A percentile compares a stretch with the other conserved stretches of the same genome.
Conservation (phyloP, 2,329 filamentous ascomycete genomes). For the Pestalotiopsis sp. region DNA sequence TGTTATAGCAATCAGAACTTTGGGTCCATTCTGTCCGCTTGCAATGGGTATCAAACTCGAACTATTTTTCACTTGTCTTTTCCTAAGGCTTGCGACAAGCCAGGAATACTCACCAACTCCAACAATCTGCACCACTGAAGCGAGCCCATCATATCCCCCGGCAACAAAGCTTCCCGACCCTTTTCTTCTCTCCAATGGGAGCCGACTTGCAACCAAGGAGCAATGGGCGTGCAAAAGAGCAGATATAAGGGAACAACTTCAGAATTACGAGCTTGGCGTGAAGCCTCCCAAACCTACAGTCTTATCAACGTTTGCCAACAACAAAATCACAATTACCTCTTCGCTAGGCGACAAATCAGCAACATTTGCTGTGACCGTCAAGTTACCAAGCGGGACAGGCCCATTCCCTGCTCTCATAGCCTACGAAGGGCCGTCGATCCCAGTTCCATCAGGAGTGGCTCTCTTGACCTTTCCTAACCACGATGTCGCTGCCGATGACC, state of each 20-base stretch:
- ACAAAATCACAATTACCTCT: constrained; percentile 37
- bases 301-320: constrained; percentile 34
- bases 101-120: background rate
- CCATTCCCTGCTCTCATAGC: constrained; percentile 52
- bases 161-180: constrained; percentile 35
- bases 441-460: constrained; percentile 46
- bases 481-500: constrained; percentile 46
- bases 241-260: constrained; percentile 39
- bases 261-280: constrained; percentile 41
- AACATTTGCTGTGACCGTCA: constrained; percentile 33
- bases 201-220: constrained; percentile 37
- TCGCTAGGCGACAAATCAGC: constrained; percentile 35
- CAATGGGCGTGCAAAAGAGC: constrained; percentile 43
- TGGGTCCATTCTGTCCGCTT: background rate
- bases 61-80: background rate
- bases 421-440: constrained; percentile 45
- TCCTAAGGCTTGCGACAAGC: background rate
- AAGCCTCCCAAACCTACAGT: constrained; percentile 37
- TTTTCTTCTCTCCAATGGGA: constrained; percentile 41
- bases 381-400: constrained; percentile 32
- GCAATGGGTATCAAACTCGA: background rate
- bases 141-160: background rate
- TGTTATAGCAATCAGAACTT: background rate
- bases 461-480: constrained; percentile 53
- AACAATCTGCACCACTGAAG: background rate